Conservation (phyloP, 345 rosid genomes). For the Luvunga scandens region DNA sequence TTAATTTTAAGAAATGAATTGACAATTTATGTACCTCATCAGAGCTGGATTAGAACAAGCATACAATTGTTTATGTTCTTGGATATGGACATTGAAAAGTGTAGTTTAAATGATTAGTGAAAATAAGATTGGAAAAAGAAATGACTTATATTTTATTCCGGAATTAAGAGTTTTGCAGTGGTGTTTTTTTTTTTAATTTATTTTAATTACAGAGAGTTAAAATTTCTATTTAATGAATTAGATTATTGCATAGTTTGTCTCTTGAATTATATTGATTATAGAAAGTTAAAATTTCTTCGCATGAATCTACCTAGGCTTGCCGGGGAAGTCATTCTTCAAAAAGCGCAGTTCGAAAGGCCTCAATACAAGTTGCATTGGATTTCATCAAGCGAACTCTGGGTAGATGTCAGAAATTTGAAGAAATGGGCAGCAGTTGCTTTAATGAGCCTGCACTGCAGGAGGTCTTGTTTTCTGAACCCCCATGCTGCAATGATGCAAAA, state of each 20-base stretch:
- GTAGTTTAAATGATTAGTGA: not conserved
- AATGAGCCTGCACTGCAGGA: conserved; percentile 70
- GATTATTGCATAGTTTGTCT: not conserved
- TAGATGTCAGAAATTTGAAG: conserved; percentile 75
- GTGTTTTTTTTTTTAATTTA: too few species aligned
- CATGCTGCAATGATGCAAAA: conserved; percentile 69
- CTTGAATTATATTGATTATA: not conserved
- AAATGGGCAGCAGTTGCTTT: conserved; percentile 77
- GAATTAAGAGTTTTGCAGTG: not conserved
- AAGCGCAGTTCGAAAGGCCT: conserved; percentile 58
- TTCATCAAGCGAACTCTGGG: conserved; percentile 71
- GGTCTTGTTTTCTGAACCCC: conserved; percentile 57
- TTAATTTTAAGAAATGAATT: not conserved
- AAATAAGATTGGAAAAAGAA: not conserved
- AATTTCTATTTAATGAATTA: not conserved
- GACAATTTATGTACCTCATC: not conserved
- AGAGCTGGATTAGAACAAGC: not conserved
- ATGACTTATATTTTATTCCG: not conserved
- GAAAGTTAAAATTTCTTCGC: not conserved
- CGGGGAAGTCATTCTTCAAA: conserved; percentile 68
- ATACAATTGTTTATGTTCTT: not conserved
- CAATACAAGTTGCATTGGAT: conserved; percentile 72
- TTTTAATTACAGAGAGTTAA: not conserved
- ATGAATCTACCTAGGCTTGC: conserved; percentile 52
- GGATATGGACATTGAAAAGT: not conserved